These are phyloP conservation scores for Boletus putidus DNA, from an alignment of 1,284 basidiomycete genomes.

Conservation along the genomic window DNA sequence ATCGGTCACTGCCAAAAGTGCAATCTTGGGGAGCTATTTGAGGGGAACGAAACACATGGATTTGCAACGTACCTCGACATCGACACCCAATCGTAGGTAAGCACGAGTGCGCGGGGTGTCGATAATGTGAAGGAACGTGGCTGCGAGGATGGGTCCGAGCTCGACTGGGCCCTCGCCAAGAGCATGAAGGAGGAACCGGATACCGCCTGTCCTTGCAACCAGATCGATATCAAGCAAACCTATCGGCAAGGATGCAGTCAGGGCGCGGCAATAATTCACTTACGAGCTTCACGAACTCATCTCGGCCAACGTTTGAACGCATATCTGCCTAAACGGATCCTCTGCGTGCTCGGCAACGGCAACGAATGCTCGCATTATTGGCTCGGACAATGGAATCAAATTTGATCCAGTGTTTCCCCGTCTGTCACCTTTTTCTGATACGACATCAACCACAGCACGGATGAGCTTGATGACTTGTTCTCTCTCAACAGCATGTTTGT, in stretches of 20 bases:
- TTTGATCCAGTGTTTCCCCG: constrained; percentile 46
- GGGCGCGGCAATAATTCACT: constrained; percentile 12
- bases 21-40: constrained; percentile 55
- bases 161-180: constrained; percentile 88
- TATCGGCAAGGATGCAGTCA: constrained; percentile 35
- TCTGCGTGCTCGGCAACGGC: constrained; percentile 93
- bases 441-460: constrained; percentile 77
- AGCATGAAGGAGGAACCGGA: constrained; percentile 84
- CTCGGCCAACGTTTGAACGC: constrained; percentile 89
- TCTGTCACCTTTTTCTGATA: constrained; percentile 54
- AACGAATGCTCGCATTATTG: constrained; percentile 83
- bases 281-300: constrained; percentile 58
- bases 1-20: constrained; percentile 86
- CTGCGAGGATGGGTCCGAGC: constrained; percentile 80
- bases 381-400: constrained; percentile 65
- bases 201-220: constrained; percentile 78
- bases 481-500: constrained; percentile 82
- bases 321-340: constrained; percentile 84
- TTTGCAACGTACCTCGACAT: constrained; percentile 73
- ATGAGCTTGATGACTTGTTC: constrained; percentile 95
- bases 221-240: constrained; percentile 86
- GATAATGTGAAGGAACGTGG: constrained; percentile 80
- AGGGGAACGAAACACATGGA: constrained; percentile 14
- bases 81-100: constrained; percentile 80
- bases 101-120: constrained; percentile 84